These are phyloP conservation scores for Albugo laibachii DNA, from an alignment of 352 stramenopile species.

Conservation along the genomic window DNA sequence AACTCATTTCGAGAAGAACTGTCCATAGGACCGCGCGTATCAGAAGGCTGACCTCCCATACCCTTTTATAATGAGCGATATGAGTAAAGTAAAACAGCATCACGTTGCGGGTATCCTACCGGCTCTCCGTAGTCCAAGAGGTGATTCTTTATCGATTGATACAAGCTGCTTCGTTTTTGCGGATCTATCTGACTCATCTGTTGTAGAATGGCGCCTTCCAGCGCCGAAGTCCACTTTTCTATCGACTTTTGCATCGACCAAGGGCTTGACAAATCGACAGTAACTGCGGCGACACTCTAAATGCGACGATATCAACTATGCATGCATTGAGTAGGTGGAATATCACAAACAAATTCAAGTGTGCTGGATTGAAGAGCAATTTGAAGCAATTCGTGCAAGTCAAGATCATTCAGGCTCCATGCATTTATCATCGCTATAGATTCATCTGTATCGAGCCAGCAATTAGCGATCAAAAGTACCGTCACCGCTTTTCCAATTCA, in stretches of 20 bases:
- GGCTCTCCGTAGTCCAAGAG: slow-evolving; percentile 61
- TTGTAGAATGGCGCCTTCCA: slow-evolving; percentile 45
- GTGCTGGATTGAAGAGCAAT: slow-evolving; percentile 34
- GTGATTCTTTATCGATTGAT: slow-evolving; percentile 40
- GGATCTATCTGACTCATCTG: slow-evolving; percentile 42
- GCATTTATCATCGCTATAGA: slow-evolving; percentile 53
- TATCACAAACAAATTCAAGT: background rate
- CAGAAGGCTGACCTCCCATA: slow-evolving; percentile 18
- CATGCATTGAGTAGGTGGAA: background rate
- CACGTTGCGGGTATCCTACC: slow-evolving; percentile 14
- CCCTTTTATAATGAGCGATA: background rate
- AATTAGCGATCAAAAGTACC: slow-evolving; percentile 6
- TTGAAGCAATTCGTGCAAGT: slow-evolving; percentile 38
- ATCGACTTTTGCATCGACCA: slow-evolving; percentile 70
- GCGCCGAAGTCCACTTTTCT: slow-evolving; percentile 57
- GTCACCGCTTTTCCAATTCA: slow-evolving; percentile 14
- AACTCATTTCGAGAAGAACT: slow-evolving; percentile 32
- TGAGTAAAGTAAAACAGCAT: background rate
- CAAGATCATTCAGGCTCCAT: slow-evolving; percentile 58
- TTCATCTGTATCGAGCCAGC: slow-evolving; percentile 18
- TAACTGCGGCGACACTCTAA: slow-evolving; percentile 41
- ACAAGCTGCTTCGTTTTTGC: slow-evolving; percentile 35
- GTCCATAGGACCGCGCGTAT: slow-evolving; percentile 23
- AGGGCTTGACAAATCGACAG: slow-evolving; percentile 45
- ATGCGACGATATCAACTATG: background rate